Percentiles rank a stretch among this genome's conserved stretches.
Conservation (phyloP, 1,284 basidiomycete species). For the Malassezia arunalokei region DNA sequence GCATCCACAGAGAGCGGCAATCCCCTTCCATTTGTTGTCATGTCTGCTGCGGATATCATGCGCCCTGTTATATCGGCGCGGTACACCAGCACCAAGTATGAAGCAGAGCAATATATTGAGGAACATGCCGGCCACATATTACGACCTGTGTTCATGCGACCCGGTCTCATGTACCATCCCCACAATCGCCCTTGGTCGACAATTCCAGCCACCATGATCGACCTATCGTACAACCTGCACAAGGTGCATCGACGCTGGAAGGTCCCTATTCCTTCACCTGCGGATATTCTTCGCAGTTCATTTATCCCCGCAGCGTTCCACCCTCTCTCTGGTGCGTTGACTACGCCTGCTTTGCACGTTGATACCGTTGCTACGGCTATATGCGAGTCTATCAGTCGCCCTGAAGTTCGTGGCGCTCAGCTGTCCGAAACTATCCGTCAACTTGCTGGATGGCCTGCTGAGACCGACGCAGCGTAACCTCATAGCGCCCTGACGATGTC, state of each 20-base stretch:
- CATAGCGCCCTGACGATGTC: background rate
- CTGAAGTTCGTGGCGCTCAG: conserved; percentile 24
- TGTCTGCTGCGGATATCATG: conserved; percentile 88
- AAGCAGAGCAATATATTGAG: conserved; percentile 63
- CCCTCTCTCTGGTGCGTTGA: conserved; percentile 63
- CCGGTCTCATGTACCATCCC: conserved; percentile 79
- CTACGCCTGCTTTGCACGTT: conserved; percentile 79
- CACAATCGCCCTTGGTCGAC: conserved; percentile 77
- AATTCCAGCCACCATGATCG: conserved; percentile 69
- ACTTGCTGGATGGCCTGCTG: conserved; percentile 26
- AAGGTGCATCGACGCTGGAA: conserved; percentile 15
- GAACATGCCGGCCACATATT: conserved; percentile 7
- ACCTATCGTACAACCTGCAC: conserved; percentile 50
- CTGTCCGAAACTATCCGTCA: conserved; percentile 23
- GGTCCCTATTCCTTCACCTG: conserved; percentile 57
- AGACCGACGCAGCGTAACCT: background rate
- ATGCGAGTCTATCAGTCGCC: conserved; percentile 50
- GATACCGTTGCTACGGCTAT: conserved; percentile 86
- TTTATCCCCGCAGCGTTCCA: conserved; percentile 46
- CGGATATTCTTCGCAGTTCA: conserved; percentile 22
- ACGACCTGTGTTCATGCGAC: conserved; percentile 14
- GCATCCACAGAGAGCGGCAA: background rate
- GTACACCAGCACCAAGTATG: conserved; percentile 79
- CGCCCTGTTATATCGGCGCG: conserved; percentile 68
- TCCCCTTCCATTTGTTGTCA: conserved; percentile 65